Percentiles rank a stretch among this genome's conserved stretches.
phyloP scores from a whole-genome alignment of 2,329 filamentous ascomycete genomes.

The Leptoxyphium fumago region DNA sequence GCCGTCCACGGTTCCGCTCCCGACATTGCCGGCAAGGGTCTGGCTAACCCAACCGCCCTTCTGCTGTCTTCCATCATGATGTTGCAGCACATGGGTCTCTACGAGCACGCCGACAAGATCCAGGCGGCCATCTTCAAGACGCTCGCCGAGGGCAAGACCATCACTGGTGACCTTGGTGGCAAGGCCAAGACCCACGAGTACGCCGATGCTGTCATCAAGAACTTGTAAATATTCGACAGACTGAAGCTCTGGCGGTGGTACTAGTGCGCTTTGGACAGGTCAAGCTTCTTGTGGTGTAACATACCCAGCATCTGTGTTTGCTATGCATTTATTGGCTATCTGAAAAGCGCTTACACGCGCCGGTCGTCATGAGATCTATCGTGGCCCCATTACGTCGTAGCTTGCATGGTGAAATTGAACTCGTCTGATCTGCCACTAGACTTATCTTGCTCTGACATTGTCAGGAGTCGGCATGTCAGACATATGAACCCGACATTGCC shows the following conservation, averaged over 20 bases:
- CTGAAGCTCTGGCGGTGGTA: not conserved
- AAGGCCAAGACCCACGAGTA: conserved; percentile 95
- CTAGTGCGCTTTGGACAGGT: no score
- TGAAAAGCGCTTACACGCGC: no score
- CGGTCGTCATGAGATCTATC: no score
- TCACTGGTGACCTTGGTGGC: conserved; percentile 92
- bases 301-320: not conserved
- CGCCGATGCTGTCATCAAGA: conserved; percentile 74
- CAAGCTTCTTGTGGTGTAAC: not conserved
- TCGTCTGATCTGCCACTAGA: no score
- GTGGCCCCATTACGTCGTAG: no score
- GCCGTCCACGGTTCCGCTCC: conserved; percentile 95
- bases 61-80: conserved; percentile 98
- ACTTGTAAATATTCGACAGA: conserved; percentile 23
- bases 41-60: conserved; percentile 94
- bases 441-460: no score
- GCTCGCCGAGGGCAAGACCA: conserved; percentile 82
- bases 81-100: conserved; percentile 94
- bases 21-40: conserved; percentile 87
- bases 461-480: no score
- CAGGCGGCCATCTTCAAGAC: conserved; percentile 93
- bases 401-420: no score
- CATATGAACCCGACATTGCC: no score
- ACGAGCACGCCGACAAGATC: conserved; percentile 70
- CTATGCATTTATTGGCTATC: not conserved